phyloP scores from a whole-genome alignment of 805 yeast genomes.

The Cyberlindnera bimundalis region DNA sequence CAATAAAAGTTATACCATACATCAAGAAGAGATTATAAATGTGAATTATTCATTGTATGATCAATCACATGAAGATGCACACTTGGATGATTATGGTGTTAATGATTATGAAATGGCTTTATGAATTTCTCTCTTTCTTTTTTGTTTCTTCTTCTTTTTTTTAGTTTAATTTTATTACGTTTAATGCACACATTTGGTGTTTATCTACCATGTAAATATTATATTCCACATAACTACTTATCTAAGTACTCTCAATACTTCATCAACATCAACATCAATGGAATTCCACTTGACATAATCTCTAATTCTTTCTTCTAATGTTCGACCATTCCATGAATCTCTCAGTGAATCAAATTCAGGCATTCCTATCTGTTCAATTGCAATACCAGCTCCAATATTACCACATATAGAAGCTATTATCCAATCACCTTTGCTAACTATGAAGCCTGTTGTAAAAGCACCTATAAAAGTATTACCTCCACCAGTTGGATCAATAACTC shows the following conservation, averaged over 20 bases:
- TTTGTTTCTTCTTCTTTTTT: not conserved
- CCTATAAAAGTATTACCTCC: constrained; percentile 93
- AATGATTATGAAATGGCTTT: constrained; percentile 23
- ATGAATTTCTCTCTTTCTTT: constrained; percentile 1
- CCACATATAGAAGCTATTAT: constrained; percentile 61
- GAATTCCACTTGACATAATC: constrained; percentile 34
- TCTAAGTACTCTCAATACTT: not conserved
- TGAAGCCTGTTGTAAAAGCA: constrained; percentile 63
- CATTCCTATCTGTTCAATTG: constrained; percentile 79
- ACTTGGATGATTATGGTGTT: constrained; percentile 15
- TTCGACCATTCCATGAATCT: constrained; percentile 59
- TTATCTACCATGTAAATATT: not conserved
- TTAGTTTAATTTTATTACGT: too few relatives aligned
- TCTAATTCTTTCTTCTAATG: constrained; percentile 42
- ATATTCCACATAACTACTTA: not conserved
- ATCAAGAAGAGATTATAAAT: constrained; percentile 25
- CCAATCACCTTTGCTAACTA: constrained; percentile 45
- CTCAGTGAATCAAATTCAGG: constrained; percentile 40
- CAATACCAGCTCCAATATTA: constrained; percentile 72
- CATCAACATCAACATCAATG: constrained; percentile 7
- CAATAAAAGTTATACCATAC: constrained; percentile 23
- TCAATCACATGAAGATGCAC: constrained; percentile 23
- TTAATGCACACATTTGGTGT: too few relatives aligned
- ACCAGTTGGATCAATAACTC: constrained; percentile 87
- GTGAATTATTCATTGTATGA: constrained; percentile 28